Base-by-base conservation (phyloP, 2,329 filamentous ascomycete genomes). In the Alternaria viburni region DNA sequence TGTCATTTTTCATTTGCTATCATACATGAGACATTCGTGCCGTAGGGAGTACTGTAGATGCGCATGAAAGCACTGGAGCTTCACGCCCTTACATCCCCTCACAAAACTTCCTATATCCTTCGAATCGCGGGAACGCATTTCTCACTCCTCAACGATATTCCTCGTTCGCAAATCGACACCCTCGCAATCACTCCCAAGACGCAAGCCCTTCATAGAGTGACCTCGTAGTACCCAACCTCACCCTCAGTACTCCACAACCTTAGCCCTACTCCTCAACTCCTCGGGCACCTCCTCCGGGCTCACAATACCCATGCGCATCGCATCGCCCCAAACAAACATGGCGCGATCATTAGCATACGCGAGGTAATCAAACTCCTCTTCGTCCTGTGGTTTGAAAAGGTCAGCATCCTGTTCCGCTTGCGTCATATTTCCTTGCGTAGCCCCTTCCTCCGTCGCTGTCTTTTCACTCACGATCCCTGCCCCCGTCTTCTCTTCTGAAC, bases 321-420 rank as follows among this genome's bases (percentile, higher is more conserved):
- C 89, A 81, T 99, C 96, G 1, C 93, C 94, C 92, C 95, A 96
- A 82, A 99, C 96, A 81, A 97, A 96, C 82, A 96, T 85, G 0
- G 93, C 94, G 13, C 96, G 86, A 69, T 97, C 92, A 80, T 97
- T 93, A 8, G 96, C 90, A 81, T 98, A 99, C 11, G 87, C 88
- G 23, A 99, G 84, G 78, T 98, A 99, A 80, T 99, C 94, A 76
- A 98, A 99, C 74, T 93, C 92, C 32, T 87, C 88, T 26, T 86
- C 87, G 19, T 86, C 86, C 52, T 86, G 84, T 5, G 83, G 83
- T 13, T 83, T 83, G 50, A 85, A 86, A 61, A 72, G 66, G 56
- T 76, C 74, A 63, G 76, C 70, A 49, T 72, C 75, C 52, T 67
- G 45, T 43, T 67, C 68, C 57, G 68, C 60, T 74, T 74, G 75